These are phyloP conservation scores for Citrus maxima DNA, from an alignment of 345 rosid species.

Conservation along the genomic window DNA sequence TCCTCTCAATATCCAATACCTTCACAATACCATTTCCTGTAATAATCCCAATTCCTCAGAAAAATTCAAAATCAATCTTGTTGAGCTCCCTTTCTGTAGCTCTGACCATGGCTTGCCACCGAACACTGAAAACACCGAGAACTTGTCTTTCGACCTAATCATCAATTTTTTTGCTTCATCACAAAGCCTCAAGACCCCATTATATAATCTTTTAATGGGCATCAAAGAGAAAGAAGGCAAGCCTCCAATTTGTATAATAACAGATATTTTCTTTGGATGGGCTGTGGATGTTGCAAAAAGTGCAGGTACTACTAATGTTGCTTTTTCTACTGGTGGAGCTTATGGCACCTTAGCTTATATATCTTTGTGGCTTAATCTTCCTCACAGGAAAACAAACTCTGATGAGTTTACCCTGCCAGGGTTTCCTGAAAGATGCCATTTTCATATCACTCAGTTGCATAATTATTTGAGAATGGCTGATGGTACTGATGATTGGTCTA, in stretches of 20 bases:
- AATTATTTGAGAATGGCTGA: constrained; percentile 30
- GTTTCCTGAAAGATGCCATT: constrained; percentile 38
- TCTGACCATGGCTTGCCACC: constrained; percentile 45
- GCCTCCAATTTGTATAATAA: constrained; percentile 43
- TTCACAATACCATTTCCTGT: constrained; percentile 13
- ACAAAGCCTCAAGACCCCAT: constrained; percentile 21
- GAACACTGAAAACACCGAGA: constrained; percentile 38
- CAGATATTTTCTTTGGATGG: constrained; percentile 46
- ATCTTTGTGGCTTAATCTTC: constrained; percentile 50
- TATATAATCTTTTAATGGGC: constrained; percentile 19
- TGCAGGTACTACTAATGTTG: constrained; percentile 24
- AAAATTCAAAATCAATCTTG: constrained; percentile 18
- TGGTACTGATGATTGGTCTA: constrained; percentile 45
- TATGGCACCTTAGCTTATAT: constrained; percentile 37
- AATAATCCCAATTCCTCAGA: not conserved
- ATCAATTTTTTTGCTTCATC: constrained; percentile 17
- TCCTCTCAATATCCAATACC: constrained; percentile 37
- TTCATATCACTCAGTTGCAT: constrained; percentile 39
- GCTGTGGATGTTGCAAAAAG: constrained; percentile 32
- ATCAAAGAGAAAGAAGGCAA: constrained; percentile 21
- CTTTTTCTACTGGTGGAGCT: constrained; percentile 39
- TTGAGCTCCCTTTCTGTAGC: constrained; percentile 36
- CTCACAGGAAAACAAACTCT: constrained; percentile 30
- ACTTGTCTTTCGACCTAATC: constrained; percentile 29
- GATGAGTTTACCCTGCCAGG: constrained; percentile 40